phyloP scores from a whole-genome alignment of 2,329 filamentous ascomycete species.

The Scolecobasidium constrictum region DNA sequence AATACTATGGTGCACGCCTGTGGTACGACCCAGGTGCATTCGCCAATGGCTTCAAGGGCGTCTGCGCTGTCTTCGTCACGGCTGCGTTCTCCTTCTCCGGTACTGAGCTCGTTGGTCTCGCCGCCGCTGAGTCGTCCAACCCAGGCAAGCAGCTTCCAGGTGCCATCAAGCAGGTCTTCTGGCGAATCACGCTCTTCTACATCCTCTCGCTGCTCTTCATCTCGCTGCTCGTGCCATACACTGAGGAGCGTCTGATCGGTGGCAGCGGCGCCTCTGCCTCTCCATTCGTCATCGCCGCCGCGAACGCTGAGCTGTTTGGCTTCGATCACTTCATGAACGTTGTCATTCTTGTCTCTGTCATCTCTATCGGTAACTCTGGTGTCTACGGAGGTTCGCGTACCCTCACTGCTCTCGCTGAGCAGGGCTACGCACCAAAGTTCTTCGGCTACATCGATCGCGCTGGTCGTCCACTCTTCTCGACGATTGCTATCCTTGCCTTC shows the following conservation, averaged over 20 bases:
- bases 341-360: conserved; percentile 11
- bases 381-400: conserved; percentile 12
- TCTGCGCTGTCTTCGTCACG: conserved; percentile 67
- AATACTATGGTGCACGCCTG: conserved; percentile 9
- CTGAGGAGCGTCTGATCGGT: conserved; percentile 8
- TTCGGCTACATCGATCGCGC: conserved; percentile 10
- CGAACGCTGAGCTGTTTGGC: conserved; percentile 10
- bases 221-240: conserved; percentile 10
- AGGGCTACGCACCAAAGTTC: conserved; percentile 12
- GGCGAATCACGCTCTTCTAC: conserved; percentile 12
- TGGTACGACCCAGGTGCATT: conserved; percentile 46
- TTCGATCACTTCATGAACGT: conserved; percentile 12
- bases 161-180: conserved; percentile 12
- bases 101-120: conserved; percentile 54
- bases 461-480: conserved; percentile 9
- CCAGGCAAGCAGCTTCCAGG: conserved; percentile 25
- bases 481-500: conserved; percentile 10
- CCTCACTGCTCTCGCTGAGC: conserved; percentile 12
- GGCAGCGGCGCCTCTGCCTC: conserved; percentile 7
- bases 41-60: conserved; percentile 72
- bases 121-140: conserved; percentile 47
- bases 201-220: conserved; percentile 10
- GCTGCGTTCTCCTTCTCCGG: conserved; percentile 61
- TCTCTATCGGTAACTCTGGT: conserved; percentile 12
- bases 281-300: conserved; percentile 12